Evolutionary conservation across 2,329 filamentous ascomycete species (phyloP).

Genomic region (Xylariomycetidae sp.): DNA sequence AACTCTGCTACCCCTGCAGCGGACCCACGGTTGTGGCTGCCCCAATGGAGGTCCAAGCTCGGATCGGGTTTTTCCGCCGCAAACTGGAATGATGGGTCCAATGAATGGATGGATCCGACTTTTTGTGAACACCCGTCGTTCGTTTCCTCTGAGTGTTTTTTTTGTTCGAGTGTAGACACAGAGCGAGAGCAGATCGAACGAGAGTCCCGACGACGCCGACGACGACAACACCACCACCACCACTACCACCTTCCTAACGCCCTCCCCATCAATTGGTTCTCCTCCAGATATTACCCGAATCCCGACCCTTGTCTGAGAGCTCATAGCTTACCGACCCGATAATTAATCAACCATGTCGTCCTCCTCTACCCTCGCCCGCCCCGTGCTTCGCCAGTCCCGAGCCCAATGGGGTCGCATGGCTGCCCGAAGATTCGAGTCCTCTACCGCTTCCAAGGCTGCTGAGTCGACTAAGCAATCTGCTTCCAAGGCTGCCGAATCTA

Average conservation of each 20-base stretch:
- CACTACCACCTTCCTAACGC: conserved; percentile 7
- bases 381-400: conserved; percentile 29
- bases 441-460: conserved; percentile 42
- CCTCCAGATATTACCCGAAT: conserved; percentile 5
- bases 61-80: conserved; percentile 30
- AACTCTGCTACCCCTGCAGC: too few relatives aligned
- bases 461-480: conserved; percentile 24
- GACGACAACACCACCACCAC: conserved; percentile 20
- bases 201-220: conserved; percentile 23
- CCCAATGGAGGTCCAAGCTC: conserved; percentile 16
- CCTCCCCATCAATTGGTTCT: conserved; percentile 13
- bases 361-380: conserved; percentile 24
- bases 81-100: conserved; percentile 5
- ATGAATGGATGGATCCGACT: too few relatives aligned
- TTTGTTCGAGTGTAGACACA: too few relatives aligned
- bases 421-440: conserved; percentile 58
- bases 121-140: too few relatives aligned
- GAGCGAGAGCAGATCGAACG: too few relatives aligned
- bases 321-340: conserved; percentile 3
- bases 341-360: conserved; percentile 23
- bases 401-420: conserved; percentile 38
- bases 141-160: conserved; percentile 47
- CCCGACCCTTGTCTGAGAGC: conserved; percentile 4
- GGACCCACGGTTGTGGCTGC: too few relatives aligned
- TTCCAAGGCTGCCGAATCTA: conserved; percentile 19